phyloP scores from a whole-genome alignment of 2,329 filamentous ascomycete genomes.

The Zasmidium citrigriseum region DNA sequence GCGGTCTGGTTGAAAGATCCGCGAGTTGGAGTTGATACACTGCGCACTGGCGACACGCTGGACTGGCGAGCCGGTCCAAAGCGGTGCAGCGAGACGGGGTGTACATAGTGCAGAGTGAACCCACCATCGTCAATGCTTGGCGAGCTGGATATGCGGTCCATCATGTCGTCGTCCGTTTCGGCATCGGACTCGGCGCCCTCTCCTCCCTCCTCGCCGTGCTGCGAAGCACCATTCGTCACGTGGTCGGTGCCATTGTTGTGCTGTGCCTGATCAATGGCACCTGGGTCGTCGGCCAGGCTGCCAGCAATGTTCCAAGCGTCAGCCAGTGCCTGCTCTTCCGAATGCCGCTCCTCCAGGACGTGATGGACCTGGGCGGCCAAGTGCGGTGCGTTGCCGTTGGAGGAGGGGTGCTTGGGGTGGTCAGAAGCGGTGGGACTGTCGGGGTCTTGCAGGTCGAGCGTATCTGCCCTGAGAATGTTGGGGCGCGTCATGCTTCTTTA shows the following conservation, averaged over 20 bases:
- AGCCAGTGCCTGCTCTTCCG: constrained; percentile 70
- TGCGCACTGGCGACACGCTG: constrained; percentile 43
- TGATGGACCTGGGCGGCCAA: constrained; percentile 83
- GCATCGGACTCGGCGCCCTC: constrained; percentile 38
- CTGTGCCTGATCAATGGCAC: constrained; percentile 53
- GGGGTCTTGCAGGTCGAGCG: constrained; percentile 89
- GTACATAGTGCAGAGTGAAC: constrained; percentile 54
- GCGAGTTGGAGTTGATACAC: constrained; percentile 25
- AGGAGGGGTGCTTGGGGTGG: constrained; percentile 63
- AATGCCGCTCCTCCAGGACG: constrained; percentile 70
- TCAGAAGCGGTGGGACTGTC: constrained; percentile 81
- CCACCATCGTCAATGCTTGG: constrained; percentile 99
- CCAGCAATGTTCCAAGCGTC: constrained; percentile 50
- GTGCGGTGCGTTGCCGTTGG: constrained; percentile 69
- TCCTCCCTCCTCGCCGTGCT: constrained; percentile 32
- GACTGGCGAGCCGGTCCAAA: constrained; percentile 44
- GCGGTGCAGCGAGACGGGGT: constrained; percentile 11
- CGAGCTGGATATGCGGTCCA: constrained; percentile 98
- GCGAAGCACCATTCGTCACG: constrained; percentile 26
- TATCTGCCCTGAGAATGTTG: constrained; percentile 61
- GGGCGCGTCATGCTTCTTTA: constrained; percentile 24
- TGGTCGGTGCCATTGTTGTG: constrained; percentile 50
- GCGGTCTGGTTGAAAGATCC: constrained; percentile 38
- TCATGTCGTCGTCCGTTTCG: constrained; percentile 71
- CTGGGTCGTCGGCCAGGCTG: constrained; percentile 46